Conservation (phyloP, 1,284 basidiomycete genomes). For the Prillingera fragicola region DNA sequence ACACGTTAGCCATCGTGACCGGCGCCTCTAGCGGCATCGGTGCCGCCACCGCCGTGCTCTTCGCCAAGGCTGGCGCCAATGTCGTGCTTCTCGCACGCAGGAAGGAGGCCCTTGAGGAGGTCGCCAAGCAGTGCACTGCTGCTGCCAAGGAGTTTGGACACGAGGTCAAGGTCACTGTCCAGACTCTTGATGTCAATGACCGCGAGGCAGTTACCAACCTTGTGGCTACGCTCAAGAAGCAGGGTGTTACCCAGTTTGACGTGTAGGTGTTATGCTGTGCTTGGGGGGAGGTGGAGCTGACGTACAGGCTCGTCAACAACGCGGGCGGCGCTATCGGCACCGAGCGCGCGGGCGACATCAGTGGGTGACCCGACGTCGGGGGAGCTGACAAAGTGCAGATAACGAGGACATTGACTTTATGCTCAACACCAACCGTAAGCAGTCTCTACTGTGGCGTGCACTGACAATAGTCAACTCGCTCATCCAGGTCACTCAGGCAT, state of each 20-base stretch:
- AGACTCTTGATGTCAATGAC: slow-evolving; percentile 21
- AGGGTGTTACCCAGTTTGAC: slow-evolving; percentile 12
- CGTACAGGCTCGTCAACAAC: slow-evolving; percentile 17
- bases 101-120: slow-evolving; percentile 55
- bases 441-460: not conserved
- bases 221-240: slow-evolving; percentile 7
- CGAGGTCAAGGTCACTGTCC: not conserved
- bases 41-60: slow-evolving; percentile 49
- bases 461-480: slow-evolving; percentile 4
- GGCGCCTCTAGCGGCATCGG: slow-evolving; percentile 48
- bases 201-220: slow-evolving; percentile 14
- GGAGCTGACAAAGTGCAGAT: not conserved
- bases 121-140: slow-evolving; percentile 25
- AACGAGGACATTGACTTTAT: slow-evolving; percentile 52
- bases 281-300: slow-evolving; percentile 2
- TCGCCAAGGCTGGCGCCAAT: slow-evolving; percentile 57
- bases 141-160: slow-evolving; percentile 11
- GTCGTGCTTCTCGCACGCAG: slow-evolving; percentile 58
- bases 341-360: slow-evolving; percentile 24
- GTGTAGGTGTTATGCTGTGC: slow-evolving; percentile 5
- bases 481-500: slow-evolving; percentile 11
- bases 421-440: slow-evolving; percentile 77
- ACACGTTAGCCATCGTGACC: slow-evolving; percentile 36
- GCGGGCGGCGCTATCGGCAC: slow-evolving; percentile 20
- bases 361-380: not conserved